Conservation (phyloP, 2,329 filamentous ascomycete species). For the Calcarisporium arbuscula region DNA sequence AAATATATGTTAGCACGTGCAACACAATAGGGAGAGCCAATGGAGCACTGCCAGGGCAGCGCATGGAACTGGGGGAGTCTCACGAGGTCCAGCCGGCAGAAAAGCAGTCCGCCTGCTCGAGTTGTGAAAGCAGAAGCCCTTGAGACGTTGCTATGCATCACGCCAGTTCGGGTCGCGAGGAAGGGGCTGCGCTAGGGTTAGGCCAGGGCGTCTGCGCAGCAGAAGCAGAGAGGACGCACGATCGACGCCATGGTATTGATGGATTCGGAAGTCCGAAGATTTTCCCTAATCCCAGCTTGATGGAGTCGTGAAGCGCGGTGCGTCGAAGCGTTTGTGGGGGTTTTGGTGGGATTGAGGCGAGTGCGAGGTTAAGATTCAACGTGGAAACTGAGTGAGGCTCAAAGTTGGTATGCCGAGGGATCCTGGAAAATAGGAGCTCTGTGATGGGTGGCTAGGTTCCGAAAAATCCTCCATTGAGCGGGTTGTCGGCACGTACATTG, state of each 20-base stretch:
- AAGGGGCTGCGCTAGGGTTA: too few relatives aligned
- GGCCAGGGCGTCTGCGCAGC: constrained; percentile 48
- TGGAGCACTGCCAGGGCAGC: too few relatives aligned
- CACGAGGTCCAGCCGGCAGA: constrained; percentile 81
- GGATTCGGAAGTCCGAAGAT: constrained; percentile 12
- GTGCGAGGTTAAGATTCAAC: too few relatives aligned
- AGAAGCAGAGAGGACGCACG: constrained; percentile 47
- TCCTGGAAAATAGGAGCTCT: too few relatives aligned
- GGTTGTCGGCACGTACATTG: too few relatives aligned
- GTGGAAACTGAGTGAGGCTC: too few relatives aligned
- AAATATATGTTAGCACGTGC: constrained; percentile 38
- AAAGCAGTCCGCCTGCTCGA: constrained; percentile 70
- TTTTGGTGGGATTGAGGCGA: too few relatives aligned
- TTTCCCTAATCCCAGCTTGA: too few relatives aligned
- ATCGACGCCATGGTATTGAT: constrained; percentile 47
- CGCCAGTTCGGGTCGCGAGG: constrained; percentile 31
- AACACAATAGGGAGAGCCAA: not conserved
- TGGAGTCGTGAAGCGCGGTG: too few relatives aligned
- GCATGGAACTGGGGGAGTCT: constrained; percentile 27
- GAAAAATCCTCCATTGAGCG: too few relatives aligned
- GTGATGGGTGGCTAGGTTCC: constrained; percentile 11
- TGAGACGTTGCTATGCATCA: constrained; percentile 30
- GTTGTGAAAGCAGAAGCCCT: constrained; percentile 79
- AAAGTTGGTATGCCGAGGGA: too few relatives aligned
- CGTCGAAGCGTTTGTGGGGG: too few relatives aligned